Evolutionary conservation across 352 stramenopile genomes (phyloP).

Genomic region (Phytopythium mirpurense): DNA sequence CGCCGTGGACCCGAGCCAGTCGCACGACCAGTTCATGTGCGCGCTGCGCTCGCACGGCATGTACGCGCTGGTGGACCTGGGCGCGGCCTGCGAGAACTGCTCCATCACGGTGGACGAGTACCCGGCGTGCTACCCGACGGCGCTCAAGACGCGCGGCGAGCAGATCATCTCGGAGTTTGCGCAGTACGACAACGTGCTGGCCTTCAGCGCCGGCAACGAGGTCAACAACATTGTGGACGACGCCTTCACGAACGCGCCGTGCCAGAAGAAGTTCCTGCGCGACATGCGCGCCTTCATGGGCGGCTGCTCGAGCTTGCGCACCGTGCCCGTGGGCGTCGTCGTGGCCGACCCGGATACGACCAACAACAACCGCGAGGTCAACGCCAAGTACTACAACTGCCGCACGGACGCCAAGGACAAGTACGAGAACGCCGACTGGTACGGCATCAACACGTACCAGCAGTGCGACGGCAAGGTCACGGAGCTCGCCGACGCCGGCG

Average conservation of each 20-base stretch:
- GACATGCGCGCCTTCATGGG: slow-evolving; percentile 76
- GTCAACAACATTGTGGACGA: slow-evolving; percentile 58
- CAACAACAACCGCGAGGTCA: slow-evolving; percentile 38
- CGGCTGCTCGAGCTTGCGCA: slow-evolving; percentile 44
- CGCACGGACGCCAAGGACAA: slow-evolving; percentile 39
- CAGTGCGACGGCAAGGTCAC: slow-evolving; percentile 55
- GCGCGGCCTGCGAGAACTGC: slow-evolving; percentile 41
- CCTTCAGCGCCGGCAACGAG: slow-evolving; percentile 79
- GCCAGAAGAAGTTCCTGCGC: slow-evolving; percentile 87
- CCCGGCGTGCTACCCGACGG: slow-evolving; percentile 47
- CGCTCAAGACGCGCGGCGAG: slow-evolving; percentile 67
- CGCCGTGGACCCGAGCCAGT: slow-evolving; percentile 74
- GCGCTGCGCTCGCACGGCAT: slow-evolving; percentile 66
- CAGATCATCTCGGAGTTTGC: slow-evolving; percentile 76
- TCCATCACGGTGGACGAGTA: slow-evolving; percentile 44
- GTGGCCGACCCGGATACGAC: slow-evolving; percentile 36
- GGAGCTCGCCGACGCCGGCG: slow-evolving; percentile 23
- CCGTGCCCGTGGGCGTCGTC: slow-evolving; percentile 79
- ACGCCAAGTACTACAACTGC: slow-evolving; percentile 76
- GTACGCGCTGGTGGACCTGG: slow-evolving; percentile 69
- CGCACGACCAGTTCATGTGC: slow-evolving; percentile 87
- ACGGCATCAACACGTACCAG: slow-evolving; percentile 70
- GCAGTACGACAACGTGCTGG: slow-evolving; percentile 81
- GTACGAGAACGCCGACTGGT: slow-evolving; percentile 73
- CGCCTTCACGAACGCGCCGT: slow-evolving; percentile 55